Base-by-base conservation (phyloP, 371 early-diverging fungal genomes). In the Paramicrosporidium saccamoebae region DNA sequence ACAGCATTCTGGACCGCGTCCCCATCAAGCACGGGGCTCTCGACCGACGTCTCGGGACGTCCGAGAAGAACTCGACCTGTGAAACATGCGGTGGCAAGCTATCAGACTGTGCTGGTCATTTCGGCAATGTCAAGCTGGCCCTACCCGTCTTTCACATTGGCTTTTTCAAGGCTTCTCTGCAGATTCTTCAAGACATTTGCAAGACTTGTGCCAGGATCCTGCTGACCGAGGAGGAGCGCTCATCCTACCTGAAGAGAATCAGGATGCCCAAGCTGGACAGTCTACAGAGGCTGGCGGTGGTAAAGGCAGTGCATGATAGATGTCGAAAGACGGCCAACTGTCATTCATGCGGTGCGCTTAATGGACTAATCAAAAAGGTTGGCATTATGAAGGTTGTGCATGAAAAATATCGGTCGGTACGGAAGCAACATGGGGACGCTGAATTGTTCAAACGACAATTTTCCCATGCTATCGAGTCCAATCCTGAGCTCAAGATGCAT, bases 71-170 rank as follows among this genome's bases (percentile, higher is more conserved):
- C 7, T 54, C 47, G 6, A 39, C 42, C 1, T 98, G 98, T 50
- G 62, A 65, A 17, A 96, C 96, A 2, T 98, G 98, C 42, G 68
- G 66, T 5, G 59, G 71, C 37, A 52, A 48, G 24, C 50, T 82
- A 41, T 52, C 64, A 32, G 78, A 84, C 23, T 98, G 98, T 47
- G 63, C 74, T 20, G 98, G 98, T 15, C 98, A 98, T 47, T 98
- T 73, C 57, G 97, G 97, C 12, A 67, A 79, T 38, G 55, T 95
- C 16, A 65, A 74, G 21, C 56, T 98, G 4, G 63, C 63, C 13
- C 52, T 94, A 17, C 98, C 98, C 2, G 82, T 97, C 7, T 98
- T 88, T 39, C 96, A 98, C 36, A 68, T 79, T 39, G 97, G 97
- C 24, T 86, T 78, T 36, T 86, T 94, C 36, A 67, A 78, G 45